These are phyloP conservation scores for Dioscorea cayenensis DNA, from an alignment of 116 monocot species.

Conservation along the genomic window DNA sequence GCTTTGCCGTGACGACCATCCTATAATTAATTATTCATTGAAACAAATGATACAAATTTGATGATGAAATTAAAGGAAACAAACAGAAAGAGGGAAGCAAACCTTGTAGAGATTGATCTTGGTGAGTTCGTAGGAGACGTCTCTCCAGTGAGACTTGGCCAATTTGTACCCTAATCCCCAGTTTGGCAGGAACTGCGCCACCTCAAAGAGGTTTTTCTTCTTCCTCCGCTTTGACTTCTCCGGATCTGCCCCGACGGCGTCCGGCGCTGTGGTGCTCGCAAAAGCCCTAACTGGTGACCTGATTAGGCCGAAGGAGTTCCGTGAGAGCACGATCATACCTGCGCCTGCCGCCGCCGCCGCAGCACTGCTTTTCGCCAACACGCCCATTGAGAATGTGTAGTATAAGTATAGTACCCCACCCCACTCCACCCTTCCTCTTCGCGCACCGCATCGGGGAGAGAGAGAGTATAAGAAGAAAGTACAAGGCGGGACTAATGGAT, in stretches of 20 bases:
- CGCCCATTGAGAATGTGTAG: no score
- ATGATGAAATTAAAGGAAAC: not conserved
- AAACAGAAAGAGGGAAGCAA: not conserved
- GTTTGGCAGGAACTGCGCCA: slow-evolving; percentile 80
- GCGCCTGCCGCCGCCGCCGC: no score
- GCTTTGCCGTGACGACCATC: slow-evolving; percentile 76
- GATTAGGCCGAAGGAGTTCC: no score
- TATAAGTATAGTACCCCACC: no score
- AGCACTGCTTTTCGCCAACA: no score
- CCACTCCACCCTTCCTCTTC: no score
- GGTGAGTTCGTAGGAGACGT: slow-evolving; percentile 81
- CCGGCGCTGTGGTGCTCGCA: not conserved
- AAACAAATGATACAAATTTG: not conserved
- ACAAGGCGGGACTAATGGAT: no score
- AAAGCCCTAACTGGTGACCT: no score
- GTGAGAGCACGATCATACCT: no score
- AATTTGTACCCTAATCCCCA: slow-evolving; percentile 91
- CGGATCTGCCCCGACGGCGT: slow-evolving; percentile 14
- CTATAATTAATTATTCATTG: slow-evolving; percentile 14
- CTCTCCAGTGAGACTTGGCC: slow-evolving; percentile 83
- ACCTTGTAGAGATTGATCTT: slow-evolving; percentile 98
- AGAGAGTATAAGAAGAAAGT: no score
- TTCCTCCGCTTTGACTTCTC: slow-evolving; percentile 58
- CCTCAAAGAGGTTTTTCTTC: slow-evolving; percentile 96
- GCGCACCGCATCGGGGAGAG: no score